These are phyloP conservation scores for Rubia peregrina DNA, from an alignment of 305 asterid species.

Conservation along the genomic window DNA sequence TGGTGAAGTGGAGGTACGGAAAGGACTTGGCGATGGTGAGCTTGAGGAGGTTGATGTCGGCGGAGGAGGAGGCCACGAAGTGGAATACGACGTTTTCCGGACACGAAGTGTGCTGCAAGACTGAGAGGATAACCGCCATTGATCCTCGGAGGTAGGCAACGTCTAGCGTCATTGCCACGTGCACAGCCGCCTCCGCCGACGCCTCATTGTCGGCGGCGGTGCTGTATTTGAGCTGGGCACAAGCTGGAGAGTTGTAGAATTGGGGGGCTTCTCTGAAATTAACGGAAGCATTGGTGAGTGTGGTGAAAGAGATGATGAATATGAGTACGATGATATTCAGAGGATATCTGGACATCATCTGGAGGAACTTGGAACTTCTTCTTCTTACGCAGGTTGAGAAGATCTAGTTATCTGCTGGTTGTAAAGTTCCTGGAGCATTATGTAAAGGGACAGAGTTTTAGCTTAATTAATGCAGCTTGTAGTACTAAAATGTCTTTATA, in stretches of 20 bases:
- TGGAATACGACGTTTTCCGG: slow-evolving; percentile 75
- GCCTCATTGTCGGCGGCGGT: neutral
- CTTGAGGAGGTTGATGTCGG: slow-evolving; percentile 27
- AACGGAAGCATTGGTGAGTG: neutral
- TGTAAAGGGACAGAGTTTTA: slow-evolving; percentile 4
- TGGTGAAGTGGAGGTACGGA: slow-evolving; percentile 57
- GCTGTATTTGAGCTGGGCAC: slow-evolving; percentile 28
- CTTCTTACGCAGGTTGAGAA: neutral
- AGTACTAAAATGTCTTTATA: neutral
- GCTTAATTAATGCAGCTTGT: slow-evolving; percentile 2
- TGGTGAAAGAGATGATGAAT: slow-evolving; percentile 13
- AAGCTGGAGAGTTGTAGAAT: slow-evolving; percentile 56
- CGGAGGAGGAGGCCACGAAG: slow-evolving; percentile 44
- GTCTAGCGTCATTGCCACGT: slow-evolving; percentile 86
- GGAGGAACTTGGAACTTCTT: neutral
- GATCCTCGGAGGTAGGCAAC: slow-evolving; percentile 72
- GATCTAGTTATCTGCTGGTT: neutral
- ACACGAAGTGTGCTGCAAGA: slow-evolving; percentile 77
- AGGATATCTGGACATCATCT: slow-evolving; percentile 25
- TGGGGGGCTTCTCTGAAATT: slow-evolving; percentile 70
- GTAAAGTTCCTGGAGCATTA: neutral
- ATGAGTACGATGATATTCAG: neutral
- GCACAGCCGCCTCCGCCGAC: slow-evolving; percentile 28
- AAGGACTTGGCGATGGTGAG: slow-evolving; percentile 39
- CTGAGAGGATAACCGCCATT: slow-evolving; percentile 73